A percentile compares a stretch with the other conserved stretches of the same genome.
phyloP scores from a whole-genome alignment of 768 basidiomycete species.

The Naganishia friedmannii region DNA sequence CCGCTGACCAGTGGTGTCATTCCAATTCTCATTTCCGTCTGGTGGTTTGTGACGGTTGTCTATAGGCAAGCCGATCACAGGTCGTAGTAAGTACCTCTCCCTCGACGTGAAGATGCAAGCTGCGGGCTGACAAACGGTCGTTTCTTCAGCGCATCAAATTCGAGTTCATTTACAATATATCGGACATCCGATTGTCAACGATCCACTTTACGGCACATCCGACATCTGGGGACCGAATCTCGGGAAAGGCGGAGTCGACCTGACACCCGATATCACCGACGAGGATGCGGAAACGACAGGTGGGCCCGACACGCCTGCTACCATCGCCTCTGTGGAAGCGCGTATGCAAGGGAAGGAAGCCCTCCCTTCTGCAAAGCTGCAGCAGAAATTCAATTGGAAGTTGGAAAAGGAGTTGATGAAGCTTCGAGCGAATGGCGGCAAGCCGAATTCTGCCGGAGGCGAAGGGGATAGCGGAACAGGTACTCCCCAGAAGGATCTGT shows the following conservation, averaged over 20 bases:
- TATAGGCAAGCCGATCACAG: conserved; percentile 80
- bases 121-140: background rate
- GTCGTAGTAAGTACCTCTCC: conserved; percentile 67
- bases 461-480: background rate
- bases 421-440: conserved; percentile 1
- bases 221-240: conserved; percentile 63
- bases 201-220: conserved; percentile 79
- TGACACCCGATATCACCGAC: conserved; percentile 55
- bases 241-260: conserved; percentile 78
- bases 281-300: conserved; percentile 42
- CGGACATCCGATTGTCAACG: conserved; percentile 90
- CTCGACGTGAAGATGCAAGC: background rate
- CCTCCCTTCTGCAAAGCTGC: conserved; percentile 25
- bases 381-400: conserved; percentile 33
- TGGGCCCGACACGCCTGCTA: background rate
- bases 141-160: conserved; percentile 79
- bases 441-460: background rate
- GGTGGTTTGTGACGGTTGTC: background rate
- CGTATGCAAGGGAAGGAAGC: conserved; percentile 30
- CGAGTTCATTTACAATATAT: conserved; percentile 94
- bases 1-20: background rate
- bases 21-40: too few relatives aligned
- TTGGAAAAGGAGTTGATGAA: conserved; percentile 47
- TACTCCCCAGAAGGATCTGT: conserved; percentile 25
- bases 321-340: conserved; percentile 19